Percentiles rank a stretch among this genome's conserved stretches.
phyloP scores from a whole-genome alignment of 2,329 filamentous ascomycete genomes.

The Ramularia endophylla region DNA sequence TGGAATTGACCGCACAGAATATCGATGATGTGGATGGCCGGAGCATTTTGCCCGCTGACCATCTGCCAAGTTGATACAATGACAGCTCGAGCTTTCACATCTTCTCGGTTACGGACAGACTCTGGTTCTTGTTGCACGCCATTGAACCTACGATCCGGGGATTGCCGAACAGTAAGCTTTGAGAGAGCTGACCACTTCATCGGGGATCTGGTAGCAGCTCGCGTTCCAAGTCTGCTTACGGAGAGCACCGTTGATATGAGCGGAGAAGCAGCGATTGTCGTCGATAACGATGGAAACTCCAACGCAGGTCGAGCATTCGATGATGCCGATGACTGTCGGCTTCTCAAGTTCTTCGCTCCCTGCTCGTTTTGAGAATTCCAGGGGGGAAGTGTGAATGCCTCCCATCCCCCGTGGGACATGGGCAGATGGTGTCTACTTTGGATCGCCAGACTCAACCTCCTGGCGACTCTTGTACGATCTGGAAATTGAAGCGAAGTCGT shows the following conservation, averaged over 20 bases:
- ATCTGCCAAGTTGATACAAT: conserved; percentile 2
- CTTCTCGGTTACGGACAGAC: background rate
- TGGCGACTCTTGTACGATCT: no score
- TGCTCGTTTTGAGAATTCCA: background rate
- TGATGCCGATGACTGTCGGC: conserved; percentile 1
- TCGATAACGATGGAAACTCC: conserved; percentile 5
- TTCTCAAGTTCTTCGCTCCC: background rate
- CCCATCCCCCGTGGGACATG: background rate
- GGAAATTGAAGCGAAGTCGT: no score
- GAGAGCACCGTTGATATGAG: conserved; percentile 3
- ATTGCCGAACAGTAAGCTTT: background rate
- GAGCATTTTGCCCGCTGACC: background rate
- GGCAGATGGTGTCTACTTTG: no score
- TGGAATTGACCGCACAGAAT: background rate
- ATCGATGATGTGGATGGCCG: conserved; percentile 1
- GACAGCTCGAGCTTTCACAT: conserved; percentile 1
- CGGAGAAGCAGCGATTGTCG: conserved; percentile 2
- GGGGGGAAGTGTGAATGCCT: background rate
- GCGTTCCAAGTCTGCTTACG: background rate
- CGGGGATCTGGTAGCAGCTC: background rate
- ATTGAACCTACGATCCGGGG: conserved; percentile 1
- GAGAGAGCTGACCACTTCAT: background rate
- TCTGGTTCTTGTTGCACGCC: background rate
- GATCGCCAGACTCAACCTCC: no score
- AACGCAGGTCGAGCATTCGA: conserved; percentile 4